Percentiles rank a stretch among this genome's conserved stretches.
Conservation (phyloP, 805 yeast species). For the Myxozyma kluyveri region DNA sequence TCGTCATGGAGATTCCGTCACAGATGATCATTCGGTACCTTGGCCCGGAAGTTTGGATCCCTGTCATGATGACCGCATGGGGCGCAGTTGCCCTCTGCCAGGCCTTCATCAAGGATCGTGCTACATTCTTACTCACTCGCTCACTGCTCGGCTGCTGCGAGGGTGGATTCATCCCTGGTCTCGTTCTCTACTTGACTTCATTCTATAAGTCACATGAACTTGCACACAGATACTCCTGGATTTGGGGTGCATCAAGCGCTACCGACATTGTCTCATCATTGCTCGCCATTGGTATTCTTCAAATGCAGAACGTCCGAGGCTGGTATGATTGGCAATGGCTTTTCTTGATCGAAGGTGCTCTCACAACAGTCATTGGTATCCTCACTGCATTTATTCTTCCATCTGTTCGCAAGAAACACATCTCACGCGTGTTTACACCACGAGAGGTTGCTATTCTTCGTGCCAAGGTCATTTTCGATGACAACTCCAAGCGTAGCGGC, state of each 20-base stretch:
- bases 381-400: slow-evolving; percentile 52
- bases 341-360: slow-evolving; percentile 59
- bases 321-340: slow-evolving; percentile 61
- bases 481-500: slow-evolving; percentile 15
- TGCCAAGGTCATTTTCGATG: slow-evolving; percentile 24
- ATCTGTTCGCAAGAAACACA: slow-evolving; percentile 15
- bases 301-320: slow-evolving; percentile 46
- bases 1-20: slow-evolving; percentile 44
- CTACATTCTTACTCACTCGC: slow-evolving; percentile 46
- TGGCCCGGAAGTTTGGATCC: slow-evolving; percentile 64
- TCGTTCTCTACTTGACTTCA: slow-evolving; percentile 62
- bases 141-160: slow-evolving; percentile 55
- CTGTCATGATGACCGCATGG: slow-evolving; percentile 53
- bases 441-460: slow-evolving; percentile 27
- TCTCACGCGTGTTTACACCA: slow-evolving; percentile 20
- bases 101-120: slow-evolving; percentile 42
- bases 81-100: slow-evolving; percentile 55
- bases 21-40: slow-evolving; percentile 52
- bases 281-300: slow-evolving; percentile 53
- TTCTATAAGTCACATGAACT: slow-evolving; percentile 61
- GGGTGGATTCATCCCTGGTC: slow-evolving; percentile 70
- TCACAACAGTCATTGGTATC: slow-evolving; percentile 56
- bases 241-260: slow-evolving; percentile 55
- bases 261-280: slow-evolving; percentile 50
- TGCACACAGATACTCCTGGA: slow-evolving; percentile 55